A percentile compares a stretch with the other conserved stretches of the same genome.
Conservation (phyloP, 2,329 filamentous ascomycete genomes). For the Cladosporium phlei region DNA sequence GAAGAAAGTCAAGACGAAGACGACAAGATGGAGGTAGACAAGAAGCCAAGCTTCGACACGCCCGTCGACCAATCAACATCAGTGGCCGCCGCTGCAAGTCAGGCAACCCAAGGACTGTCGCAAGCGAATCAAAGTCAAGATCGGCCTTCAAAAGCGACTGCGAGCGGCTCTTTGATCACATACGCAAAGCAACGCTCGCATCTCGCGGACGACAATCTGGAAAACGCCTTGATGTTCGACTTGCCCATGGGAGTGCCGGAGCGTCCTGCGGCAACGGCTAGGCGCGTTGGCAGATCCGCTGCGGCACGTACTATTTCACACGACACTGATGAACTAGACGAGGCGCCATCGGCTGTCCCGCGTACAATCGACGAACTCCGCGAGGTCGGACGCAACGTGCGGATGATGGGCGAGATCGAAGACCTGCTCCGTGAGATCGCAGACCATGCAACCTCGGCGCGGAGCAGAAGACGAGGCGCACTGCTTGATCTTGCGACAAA, state of each 20-base stretch:
- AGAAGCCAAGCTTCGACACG: not conserved
- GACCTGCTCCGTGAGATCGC: slow-evolving; percentile 57
- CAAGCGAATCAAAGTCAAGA: not conserved
- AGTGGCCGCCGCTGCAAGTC: not conserved
- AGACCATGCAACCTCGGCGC: slow-evolving; percentile 37
- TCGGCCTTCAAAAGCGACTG: not conserved
- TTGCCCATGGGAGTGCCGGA: slow-evolving; percentile 27
- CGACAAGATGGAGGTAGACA: slow-evolving; percentile 21
- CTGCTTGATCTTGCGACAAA: slow-evolving; percentile 54
- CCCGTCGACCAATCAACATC: not conserved
- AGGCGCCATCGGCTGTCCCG: slow-evolving; percentile 40
- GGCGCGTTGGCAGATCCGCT: slow-evolving; percentile 11
- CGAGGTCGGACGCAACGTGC: slow-evolving; percentile 53
- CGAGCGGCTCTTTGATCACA: slow-evolving; percentile 39
- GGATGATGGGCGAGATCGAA: slow-evolving; percentile 53
- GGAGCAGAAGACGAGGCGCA: slow-evolving; percentile 48
- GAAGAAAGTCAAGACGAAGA: slow-evolving; percentile 16
- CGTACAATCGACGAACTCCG: slow-evolving; percentile 60
- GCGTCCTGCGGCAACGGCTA: slow-evolving; percentile 20
- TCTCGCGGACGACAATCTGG: slow-evolving; percentile 48
- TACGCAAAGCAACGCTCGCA: slow-evolving; percentile 58
- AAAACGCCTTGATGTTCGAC: slow-evolving; percentile 32
- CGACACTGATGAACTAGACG: slow-evolving; percentile 41
- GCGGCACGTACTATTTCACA: slow-evolving; percentile 17
- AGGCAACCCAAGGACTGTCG: not conserved